Base-by-base conservation (phyloP, 202 grass and related monocot genomes). In the Alloteropsis angusta region DNA sequence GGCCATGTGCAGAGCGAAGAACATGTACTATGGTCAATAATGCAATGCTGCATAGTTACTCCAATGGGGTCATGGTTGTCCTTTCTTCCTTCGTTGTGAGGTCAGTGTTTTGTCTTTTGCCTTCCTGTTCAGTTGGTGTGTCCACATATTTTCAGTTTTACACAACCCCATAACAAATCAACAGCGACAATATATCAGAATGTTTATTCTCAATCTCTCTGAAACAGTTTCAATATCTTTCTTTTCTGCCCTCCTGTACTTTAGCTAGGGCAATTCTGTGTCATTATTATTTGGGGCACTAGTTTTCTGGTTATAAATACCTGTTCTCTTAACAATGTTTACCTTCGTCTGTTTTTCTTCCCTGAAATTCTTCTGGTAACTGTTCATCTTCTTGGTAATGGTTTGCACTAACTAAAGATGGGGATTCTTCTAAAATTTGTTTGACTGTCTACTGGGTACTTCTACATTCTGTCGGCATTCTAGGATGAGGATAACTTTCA, bases 21-120 rank as follows among this genome's bases (percentile, higher is more conserved):
- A 62, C 83, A 61, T 88, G 74, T 79, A 86, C 74, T 78, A 50
- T 60, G 41, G 61, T 87, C 87, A 87, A 92, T 90, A 81, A 87
- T 83, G 81, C 60, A 79, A 73, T 84, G 65, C 53, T 62, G 82
- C 75, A 64, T 84, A 96, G 84, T 91, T 82, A 89, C 82, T 90
- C 86, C 82, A 58, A 79, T 67, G 77, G 86, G 93, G 82, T 62
- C 83, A 77, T 68, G 76, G 68, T 34, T 88, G 76, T 90, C 68
- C 79, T 91, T 72, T 25, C 63, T 88, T 75, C 50, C 82, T 84
- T 88, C 70, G 58, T 44, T 78, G 49, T 53, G 52, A 93, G 85
- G 87, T 82, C 82, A 83, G 71, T 90, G 80, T 80, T 72, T 87
- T 72, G 35, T 88, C 70, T 42, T 64, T 78, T 60, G 44, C 65